Conservation (phyloP, 805 yeast species). For the Jamesozyma rosinii region DNA sequence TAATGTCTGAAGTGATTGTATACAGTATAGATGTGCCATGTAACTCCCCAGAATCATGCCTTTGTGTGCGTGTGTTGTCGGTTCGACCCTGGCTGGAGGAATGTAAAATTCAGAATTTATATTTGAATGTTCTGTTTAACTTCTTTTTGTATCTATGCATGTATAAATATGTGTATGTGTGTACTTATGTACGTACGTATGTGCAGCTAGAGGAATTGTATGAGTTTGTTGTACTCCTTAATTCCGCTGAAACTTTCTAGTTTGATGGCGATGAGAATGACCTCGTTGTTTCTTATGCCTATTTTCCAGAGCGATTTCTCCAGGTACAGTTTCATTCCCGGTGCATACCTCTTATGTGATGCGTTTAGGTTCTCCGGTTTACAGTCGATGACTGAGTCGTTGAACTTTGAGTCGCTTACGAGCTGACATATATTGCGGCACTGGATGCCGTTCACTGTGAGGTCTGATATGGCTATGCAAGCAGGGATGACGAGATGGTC, state of each 20-base stretch:
- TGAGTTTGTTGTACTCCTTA: conserved; percentile 16
- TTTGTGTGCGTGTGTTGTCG: too few relatives aligned
- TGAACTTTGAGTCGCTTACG: conserved; percentile 10
- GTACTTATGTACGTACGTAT: too few relatives aligned
- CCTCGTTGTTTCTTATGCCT: conserved; percentile 12
- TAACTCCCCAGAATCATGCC: too few relatives aligned
- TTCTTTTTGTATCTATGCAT: background rate
- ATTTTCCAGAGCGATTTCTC: conserved; percentile 20
- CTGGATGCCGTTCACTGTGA: conserved; percentile 13
- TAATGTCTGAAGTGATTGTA: too few relatives aligned
- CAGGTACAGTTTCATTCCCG: conserved; percentile 16
- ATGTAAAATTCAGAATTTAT: too few relatives aligned
- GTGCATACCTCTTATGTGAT: conserved; percentile 4
- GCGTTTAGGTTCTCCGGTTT: conserved; percentile 5
- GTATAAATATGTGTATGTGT: too few relatives aligned
- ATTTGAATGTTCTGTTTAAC: too few relatives aligned
- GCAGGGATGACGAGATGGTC: conserved; percentile 14
- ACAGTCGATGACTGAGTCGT: conserved; percentile 6
- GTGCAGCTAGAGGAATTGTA: conserved; percentile 13
- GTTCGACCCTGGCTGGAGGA: too few relatives aligned
- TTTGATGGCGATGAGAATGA: conserved; percentile 19
- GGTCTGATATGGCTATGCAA: conserved; percentile 14
- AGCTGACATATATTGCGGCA: conserved; percentile 13
- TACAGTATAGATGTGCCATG: too few relatives aligned
- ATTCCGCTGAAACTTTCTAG: conserved; percentile 14